phyloP scores from a whole-genome alignment of 1,284 basidiomycete genomes.

The Abortiporus biennis region DNA sequence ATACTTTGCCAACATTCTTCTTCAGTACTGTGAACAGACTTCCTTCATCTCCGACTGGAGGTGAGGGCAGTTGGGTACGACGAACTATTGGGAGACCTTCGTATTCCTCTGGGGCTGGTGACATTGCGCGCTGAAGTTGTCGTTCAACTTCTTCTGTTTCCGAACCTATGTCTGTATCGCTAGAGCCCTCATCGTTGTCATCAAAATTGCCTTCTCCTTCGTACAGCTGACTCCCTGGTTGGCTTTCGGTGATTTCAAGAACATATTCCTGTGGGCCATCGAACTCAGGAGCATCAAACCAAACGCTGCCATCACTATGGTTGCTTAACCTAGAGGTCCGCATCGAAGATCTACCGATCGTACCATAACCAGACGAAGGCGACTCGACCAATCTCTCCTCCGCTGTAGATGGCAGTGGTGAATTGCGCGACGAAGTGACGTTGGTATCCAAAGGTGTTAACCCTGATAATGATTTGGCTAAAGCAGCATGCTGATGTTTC shows the following conservation, averaged over 20 bases:
- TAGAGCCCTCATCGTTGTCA: conserved; percentile 16
- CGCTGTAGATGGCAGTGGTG: conserved; percentile 39
- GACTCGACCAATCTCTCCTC: conserved; percentile 41
- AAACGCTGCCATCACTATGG: conserved; percentile 57
- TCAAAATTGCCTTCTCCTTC: conserved; percentile 20
- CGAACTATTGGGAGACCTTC: conserved; percentile 32
- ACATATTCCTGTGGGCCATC: conserved; percentile 66
- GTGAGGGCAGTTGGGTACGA: conserved; percentile 61
- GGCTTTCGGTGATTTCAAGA: conserved; percentile 46
- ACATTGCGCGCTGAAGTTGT: conserved; percentile 4
- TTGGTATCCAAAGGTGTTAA: conserved; percentile 31
- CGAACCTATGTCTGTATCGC: conserved; percentile 19
- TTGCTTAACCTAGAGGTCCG: conserved; percentile 49
- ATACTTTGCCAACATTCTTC: conserved; percentile 89
- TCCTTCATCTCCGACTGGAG: conserved; percentile 76
- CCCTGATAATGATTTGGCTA: conserved; percentile 40
- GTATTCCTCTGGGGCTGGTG: conserved; percentile 14
- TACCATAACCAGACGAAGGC: conserved; percentile 23
- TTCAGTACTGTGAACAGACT: conserved; percentile 83
- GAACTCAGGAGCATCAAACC: conserved; percentile 65
- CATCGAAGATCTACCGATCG: conserved; percentile 31
- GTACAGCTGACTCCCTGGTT: conserved; percentile 29
- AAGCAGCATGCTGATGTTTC: conserved; percentile 50
- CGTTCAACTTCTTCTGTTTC: conserved; percentile 13
- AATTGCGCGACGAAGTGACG: conserved; percentile 28